Base-by-base conservation (phyloP, 148 eudicot species). In the Polygonum maritimum region DNA sequence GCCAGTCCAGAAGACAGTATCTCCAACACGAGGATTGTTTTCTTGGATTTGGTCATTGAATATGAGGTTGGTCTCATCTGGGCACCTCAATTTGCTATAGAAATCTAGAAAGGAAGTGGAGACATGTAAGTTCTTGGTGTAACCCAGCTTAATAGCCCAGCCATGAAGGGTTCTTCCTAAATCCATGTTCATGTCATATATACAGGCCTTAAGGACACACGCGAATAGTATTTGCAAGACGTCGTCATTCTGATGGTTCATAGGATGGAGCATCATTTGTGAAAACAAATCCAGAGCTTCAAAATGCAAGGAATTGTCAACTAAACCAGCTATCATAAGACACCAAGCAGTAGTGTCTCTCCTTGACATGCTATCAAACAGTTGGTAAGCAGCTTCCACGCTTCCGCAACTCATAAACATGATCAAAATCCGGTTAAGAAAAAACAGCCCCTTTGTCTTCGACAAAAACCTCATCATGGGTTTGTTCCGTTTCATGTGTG, bases 101-200 rank as follows among this genome's bases (percentile, higher is more conserved):
- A 89, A 88, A 18, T 80, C 86, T 18, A 88, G 83, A 77, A 89
- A 81, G 0, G 88, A 85, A 40, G 85, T 87, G 35, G 82, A 80
- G 49, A 88, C 69, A 71, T 80, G 86, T 75, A 78, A 72, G 81
- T 85, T 84, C 33, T 38, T 63, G 0, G 75, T 77, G 74, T 76
- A 86, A 49, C 90, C 91, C 79, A 79, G 41, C 77, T 89, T 93
- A 21, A 79, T 21, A 51, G 90, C 74, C 91, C 89, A 88, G 21
- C 92, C 89, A 75, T 93, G 97, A 76, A 91, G 81, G 79, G 86
- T 84, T 75, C 73, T 85, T 77, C 96, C 97, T 62, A 93, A 71
- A 62, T 73, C 77, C 69, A 89, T 70, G 31, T 83, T 76, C 81
- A 67, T 41, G 19, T 80, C 76, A 14, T 54, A 65, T 12, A 78